These are phyloP conservation scores for Ilyonectria robusta DNA, from an alignment of 2,329 filamentous ascomycete genomes.

Conservation along the genomic window DNA sequence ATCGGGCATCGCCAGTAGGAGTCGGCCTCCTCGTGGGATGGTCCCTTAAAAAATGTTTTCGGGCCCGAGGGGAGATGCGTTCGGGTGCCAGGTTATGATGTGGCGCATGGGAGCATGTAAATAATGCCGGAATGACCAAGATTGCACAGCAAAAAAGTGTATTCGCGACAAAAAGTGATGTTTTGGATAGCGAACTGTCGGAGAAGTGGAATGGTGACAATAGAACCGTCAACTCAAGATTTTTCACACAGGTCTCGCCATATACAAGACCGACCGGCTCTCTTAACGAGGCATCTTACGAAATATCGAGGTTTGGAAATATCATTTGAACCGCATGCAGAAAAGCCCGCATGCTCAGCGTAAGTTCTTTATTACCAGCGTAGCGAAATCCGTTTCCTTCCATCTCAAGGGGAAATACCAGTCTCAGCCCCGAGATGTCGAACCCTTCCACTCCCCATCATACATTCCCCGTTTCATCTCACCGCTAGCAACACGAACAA, in stretches of 20 bases:
- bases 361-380: constrained; percentile 41
- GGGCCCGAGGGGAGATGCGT: constrained; percentile 33
- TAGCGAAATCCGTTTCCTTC: constrained; percentile 25
- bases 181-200: background rate
- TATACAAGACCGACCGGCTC: background rate
- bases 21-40: constrained; percentile 33
- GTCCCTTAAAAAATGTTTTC: constrained; percentile 42
- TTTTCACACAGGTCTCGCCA: background rate
- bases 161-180: background rate
- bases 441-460: constrained; percentile 8
- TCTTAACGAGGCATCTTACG: background rate
- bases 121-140: constrained; percentile 49
- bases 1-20: constrained; percentile 38
- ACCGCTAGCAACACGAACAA: constrained; percentile 14
- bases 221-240: background rate
- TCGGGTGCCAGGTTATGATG: constrained; percentile 43
- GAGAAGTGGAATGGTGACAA: background rate
- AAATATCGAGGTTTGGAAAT: background rate
- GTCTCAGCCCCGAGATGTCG: constrained; percentile 20
- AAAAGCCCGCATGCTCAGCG: constrained; percentile 34
- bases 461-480: constrained; percentile 19
- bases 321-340: constrained; percentile 34
- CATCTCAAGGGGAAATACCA: constrained; percentile 18
- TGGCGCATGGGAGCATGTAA: constrained; percentile 47
- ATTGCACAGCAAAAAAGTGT: constrained; percentile 31